Percentiles rank a stretch among this genome's conserved stretches.
These are phyloP conservation scores for Yamadazyma sp. DNA, from an alignment of 1,139 yeast species.

Conservation along the genomic window DNA sequence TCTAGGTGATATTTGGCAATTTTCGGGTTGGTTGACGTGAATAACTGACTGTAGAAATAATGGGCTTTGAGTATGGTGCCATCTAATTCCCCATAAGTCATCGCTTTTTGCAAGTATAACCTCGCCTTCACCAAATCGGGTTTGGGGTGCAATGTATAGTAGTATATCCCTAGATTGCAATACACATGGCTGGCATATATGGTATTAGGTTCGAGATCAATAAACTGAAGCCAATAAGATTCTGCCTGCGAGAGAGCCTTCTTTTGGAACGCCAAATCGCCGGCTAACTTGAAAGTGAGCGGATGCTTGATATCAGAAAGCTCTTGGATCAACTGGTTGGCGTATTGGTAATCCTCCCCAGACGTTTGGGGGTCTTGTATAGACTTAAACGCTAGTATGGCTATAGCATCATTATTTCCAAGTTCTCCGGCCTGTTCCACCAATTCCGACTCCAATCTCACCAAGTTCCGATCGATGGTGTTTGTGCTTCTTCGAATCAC, in stretches of 20 bases:
- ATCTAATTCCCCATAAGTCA: conserved; percentile 58
- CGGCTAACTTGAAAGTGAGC: conserved; percentile 68
- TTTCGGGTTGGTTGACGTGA: conserved; percentile 54
- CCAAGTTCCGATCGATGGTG: conserved; percentile 52
- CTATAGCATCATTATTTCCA: conserved; percentile 80
- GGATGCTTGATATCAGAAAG: conserved; percentile 68
- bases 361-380: conserved; percentile 33
- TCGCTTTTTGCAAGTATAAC: conserved; percentile 57
- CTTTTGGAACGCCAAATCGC: conserved; percentile 61
- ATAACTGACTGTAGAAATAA: conserved; percentile 72
- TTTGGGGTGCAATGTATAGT: conserved; percentile 34
- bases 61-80: conserved; percentile 63
- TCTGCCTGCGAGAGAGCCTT: conserved; percentile 51
- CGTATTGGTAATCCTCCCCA: conserved; percentile 59
- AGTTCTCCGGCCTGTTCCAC: conserved; percentile 81
- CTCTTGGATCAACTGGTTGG: conserved; percentile 58
- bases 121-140: conserved; percentile 56
- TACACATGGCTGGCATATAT: conserved; percentile 72
- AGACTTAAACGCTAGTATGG: conserved; percentile 67
- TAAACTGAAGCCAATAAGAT: conserved; percentile 59
- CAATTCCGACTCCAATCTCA: conserved; percentile 65
- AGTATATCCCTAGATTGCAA: conserved; percentile 65
- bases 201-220: conserved; percentile 54
- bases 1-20: conserved; percentile 71
- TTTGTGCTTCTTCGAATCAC: conserved; percentile 62